Base-by-base conservation (phyloP, 2,329 filamentous ascomycete genomes). In the Xylariaceae sp. region DNA sequence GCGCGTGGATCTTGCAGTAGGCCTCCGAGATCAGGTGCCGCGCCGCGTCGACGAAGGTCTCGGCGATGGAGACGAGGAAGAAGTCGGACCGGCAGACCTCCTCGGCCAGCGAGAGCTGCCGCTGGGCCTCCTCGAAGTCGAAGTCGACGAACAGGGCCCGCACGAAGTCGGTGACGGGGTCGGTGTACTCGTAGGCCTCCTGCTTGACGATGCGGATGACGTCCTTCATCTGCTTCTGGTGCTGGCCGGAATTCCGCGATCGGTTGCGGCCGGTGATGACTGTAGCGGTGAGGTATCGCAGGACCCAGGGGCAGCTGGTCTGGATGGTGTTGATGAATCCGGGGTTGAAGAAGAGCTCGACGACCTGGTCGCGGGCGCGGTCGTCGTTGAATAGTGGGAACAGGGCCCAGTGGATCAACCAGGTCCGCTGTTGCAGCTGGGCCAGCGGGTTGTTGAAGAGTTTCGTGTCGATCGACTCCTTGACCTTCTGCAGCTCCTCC, bases 361-460 rank as follows among this genome's bases (percentile, higher is more conserved):
- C 86, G 52, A 98, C 76, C 50, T 78, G 77, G 58, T 98, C 92
- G 55, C 90, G 87, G 38, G 87, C 86, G 46, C 79, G 74, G 55
- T 96, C 90, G 68, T 86, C 82, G 78, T 98, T 96, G 77, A 96
- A 98, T 68, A 95, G 89, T 42, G 92, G 90, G 77, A 96, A 98
- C 42, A 98, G 80, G 29, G 86, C 81, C 89, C 92, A 98, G 83
- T 98, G 92, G 53, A 94, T 83, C 54, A 98, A 73, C 86, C 90
- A 94, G 38, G 89, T 93, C 58, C 92, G 86, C 73, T 95, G 90
- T 61, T 90, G 83, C 43, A 98, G 82, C 69, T 98, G 92, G 40
- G 85, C 89, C 45, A 95, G 77, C 18, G 90, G 85, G 72, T 94
- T 95, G 75, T 82, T 92, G 75, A 94, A 95, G 43, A 96, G 80